Evolutionary conservation across 78 protist genomes (phyloP).

Genomic region (Protostelium mycophagum): DNA sequence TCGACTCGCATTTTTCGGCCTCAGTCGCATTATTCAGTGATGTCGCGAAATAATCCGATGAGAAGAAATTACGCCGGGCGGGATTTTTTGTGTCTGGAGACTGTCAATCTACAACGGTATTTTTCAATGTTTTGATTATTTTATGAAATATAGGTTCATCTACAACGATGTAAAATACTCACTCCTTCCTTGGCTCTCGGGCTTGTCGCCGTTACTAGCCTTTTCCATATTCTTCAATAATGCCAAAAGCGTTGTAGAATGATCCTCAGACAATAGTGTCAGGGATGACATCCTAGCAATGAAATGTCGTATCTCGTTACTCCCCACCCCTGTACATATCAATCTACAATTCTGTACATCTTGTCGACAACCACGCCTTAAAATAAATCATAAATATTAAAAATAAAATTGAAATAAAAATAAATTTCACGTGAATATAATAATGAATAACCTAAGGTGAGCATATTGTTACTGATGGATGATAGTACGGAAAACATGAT

Average conservation of each 20-base stretch:
- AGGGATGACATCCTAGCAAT: neutral
- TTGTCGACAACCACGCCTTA: too few relatives aligned
- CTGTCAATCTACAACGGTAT: too few relatives aligned
- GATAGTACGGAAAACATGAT: neutral
- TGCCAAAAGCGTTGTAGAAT: neutral
- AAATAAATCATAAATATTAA: too few relatives aligned
- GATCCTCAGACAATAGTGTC: neutral
- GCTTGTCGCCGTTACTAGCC: neutral
- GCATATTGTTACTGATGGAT: neutral
- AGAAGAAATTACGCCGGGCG: neutral
- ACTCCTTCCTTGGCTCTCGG: too few relatives aligned
- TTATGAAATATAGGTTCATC: too few relatives aligned
- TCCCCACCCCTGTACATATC: neutral
- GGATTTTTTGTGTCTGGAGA: too few relatives aligned
- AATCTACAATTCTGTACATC: too few relatives aligned
- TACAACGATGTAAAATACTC: too few relatives aligned
- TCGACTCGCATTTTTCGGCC: neutral
- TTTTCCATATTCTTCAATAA: neutral
- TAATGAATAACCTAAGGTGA: neutral
- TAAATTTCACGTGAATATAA: neutral
- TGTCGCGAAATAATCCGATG: neutral
- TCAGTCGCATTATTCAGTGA: neutral
- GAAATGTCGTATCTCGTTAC: neutral
- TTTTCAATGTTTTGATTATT: too few relatives aligned
- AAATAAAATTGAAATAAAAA: too few relatives aligned